phyloP scores from a whole-genome alignment of 2,329 filamentous ascomycete genomes.

The Fusarium napiforme region DNA sequence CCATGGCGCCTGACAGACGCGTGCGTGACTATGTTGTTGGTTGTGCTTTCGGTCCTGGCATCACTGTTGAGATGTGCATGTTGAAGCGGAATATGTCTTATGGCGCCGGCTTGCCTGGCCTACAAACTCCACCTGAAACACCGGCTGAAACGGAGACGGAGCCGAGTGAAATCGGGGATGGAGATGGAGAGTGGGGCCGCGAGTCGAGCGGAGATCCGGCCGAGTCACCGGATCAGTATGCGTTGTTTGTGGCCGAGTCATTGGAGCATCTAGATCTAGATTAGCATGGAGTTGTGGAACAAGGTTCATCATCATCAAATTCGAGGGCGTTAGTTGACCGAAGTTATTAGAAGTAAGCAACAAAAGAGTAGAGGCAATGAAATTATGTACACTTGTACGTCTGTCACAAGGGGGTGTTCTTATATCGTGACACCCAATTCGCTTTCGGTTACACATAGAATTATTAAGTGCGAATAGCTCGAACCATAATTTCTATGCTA shows the following conservation, averaged over 20 bases:
- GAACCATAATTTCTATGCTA: background rate
- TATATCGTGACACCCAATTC: background rate
- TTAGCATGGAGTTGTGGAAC: conserved; percentile 24
- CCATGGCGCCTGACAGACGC: conserved; percentile 60
- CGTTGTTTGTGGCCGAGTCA: conserved; percentile 35
- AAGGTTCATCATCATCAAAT: background rate
- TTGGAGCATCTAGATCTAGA: conserved; percentile 43
- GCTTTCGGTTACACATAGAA: background rate
- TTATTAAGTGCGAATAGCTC: background rate
- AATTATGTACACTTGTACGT: background rate
- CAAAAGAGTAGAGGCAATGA: background rate
- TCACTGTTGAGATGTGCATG: conserved; percentile 75
- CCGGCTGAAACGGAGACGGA: conserved; percentile 67
- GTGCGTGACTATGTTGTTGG: conserved; percentile 70
- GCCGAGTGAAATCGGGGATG: conserved; percentile 58
- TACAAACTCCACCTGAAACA: conserved; percentile 65
- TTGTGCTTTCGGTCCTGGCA: conserved; percentile 76
- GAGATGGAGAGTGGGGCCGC: conserved; percentile 24
- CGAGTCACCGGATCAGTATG: conserved; percentile 29
- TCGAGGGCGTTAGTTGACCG: background rate
- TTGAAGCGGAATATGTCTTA: conserved; percentile 58
- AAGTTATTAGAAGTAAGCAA: background rate
- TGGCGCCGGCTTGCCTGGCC: conserved; percentile 44
- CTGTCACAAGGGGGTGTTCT: background rate
- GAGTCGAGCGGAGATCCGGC: conserved; percentile 26